Evolutionary conservation across 2,329 filamentous ascomycete species (phyloP).

Genomic region (Fusarium graminum): DNA sequence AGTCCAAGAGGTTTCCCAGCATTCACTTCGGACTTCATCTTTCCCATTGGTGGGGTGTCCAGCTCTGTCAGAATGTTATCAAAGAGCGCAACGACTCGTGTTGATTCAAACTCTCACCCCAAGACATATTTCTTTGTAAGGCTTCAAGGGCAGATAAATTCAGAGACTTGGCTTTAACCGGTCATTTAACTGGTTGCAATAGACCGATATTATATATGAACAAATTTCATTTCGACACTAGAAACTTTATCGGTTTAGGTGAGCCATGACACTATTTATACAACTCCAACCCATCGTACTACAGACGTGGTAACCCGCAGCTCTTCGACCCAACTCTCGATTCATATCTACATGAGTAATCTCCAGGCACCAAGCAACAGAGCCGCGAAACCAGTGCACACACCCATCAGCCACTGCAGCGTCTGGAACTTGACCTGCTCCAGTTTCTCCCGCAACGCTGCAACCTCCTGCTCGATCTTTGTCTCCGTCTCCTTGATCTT

Average conservation of each 20-base stretch:
- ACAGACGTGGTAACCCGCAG: neutral
- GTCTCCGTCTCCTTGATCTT: conserved; percentile 99
- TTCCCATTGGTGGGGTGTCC: neutral
- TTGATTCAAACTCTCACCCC: neutral
- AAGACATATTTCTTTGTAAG: neutral
- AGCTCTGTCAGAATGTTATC: neutral
- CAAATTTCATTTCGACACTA: conserved; percentile 31
- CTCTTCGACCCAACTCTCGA: neutral
- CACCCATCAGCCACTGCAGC: conserved; percentile 96
- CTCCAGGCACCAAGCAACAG: conserved; percentile 78
- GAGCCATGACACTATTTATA: conserved; percentile 29
- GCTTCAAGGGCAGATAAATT: neutral
- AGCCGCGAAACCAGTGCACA: conserved; percentile 76
- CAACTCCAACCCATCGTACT: conserved; percentile 2
- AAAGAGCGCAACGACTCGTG: neutral
- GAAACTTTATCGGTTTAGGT: conserved; percentile 44
- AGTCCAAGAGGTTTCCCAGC: neutral
- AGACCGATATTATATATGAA: neutral
- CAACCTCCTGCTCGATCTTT: conserved; percentile 97
- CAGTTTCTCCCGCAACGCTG: conserved; percentile 87
- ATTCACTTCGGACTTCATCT: neutral
- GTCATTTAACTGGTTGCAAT: neutral
- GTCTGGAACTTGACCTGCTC: conserved; percentile 99
- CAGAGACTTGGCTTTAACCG: neutral
- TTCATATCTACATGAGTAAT: conserved; percentile 68